These are phyloP conservation scores for Emericellopsis atlantica DNA, from an alignment of 2,329 filamentous ascomycete genomes.

Conservation along the genomic window DNA sequence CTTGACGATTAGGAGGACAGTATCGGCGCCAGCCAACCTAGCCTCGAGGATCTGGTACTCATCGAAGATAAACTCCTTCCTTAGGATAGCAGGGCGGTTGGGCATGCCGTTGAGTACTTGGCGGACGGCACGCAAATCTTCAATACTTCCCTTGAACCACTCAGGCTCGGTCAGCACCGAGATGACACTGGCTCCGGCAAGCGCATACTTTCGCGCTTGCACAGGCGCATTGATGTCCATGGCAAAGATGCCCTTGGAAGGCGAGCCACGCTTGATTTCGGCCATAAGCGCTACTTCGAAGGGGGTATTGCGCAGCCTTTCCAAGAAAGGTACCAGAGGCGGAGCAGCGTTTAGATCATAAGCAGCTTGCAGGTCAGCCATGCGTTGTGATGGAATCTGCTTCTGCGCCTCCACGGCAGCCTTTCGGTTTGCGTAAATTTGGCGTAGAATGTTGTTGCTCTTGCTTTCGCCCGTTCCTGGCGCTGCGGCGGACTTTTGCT, in stretches of 20 bases:
- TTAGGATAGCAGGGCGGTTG: conserved; percentile 79
- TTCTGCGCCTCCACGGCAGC: conserved; percentile 70
- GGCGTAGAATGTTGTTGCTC: conserved; percentile 76
- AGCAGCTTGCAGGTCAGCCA: conserved; percentile 71
- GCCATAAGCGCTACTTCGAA: conserved; percentile 92
- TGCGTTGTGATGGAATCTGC: conserved; percentile 70
- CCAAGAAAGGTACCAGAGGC: conserved; percentile 67
- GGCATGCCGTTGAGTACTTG: conserved; percentile 84
- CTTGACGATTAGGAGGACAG: conserved; percentile 91
- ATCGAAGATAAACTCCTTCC: conserved; percentile 96
- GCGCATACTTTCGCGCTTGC: conserved; percentile 83
- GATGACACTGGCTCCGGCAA: conserved; percentile 91
- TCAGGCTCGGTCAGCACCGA: conserved; percentile 97
- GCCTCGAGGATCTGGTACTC: conserved; percentile 97
- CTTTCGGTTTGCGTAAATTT: conserved; percentile 76
- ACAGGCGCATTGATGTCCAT: conserved; percentile 76
- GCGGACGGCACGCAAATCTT: conserved; percentile 78
- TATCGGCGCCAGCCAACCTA: conserved; percentile 83
- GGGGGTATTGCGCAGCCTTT: conserved; percentile 66
- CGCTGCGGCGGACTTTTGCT: conserved; percentile 28
- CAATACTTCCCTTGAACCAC: conserved; percentile 98
- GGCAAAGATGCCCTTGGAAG: conserved; percentile 90
- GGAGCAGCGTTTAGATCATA: conserved; percentile 79
- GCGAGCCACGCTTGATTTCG: conserved; percentile 92
- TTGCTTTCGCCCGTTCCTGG: conserved; percentile 27